Base-by-base conservation (phyloP, 202 grass and related monocot genomes). In the Dendrocalamus latiflorus region DNA sequence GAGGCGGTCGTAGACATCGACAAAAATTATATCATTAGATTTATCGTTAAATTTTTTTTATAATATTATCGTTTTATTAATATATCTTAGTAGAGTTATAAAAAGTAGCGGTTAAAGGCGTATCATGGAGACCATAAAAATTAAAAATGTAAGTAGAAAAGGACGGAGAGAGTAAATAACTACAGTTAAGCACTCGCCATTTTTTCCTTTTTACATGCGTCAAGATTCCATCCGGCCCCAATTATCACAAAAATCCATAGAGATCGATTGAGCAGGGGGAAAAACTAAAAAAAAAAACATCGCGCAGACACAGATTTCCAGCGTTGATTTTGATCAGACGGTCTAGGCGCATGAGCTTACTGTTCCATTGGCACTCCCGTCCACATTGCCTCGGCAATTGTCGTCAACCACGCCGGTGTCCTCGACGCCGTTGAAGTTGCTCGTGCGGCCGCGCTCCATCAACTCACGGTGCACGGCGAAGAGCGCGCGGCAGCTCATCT, bases 401-500 rank as follows among this genome's bases (percentile, higher is more conserved):
- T 51, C 70, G 33, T 72, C 62, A 8, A 17, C 25, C 16, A 36
- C 44, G 69, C 53, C 81, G 72, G 65, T 49, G 45, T 24, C 47
- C 39, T 63, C 65, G 70, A 34, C 44, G 33, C 16, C 55, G 64
- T 51, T 67, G 5, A 28, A 18, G 68, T 60, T 53, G 45, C 65
- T 18, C 6, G 10, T 9, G 33, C 53, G 63, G 36, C 66, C 58
- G 22, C 84, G 62, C 66, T 70, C 72, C 54, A 48, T 45, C 16
- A 83, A 75, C 58, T 85, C 66, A 13, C 62, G 68, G 82, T 87
- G 89, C 20, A 91, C 65, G 24, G 88, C 59, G 37, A 92, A 78
- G 47, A 91, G 75, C 22, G 90, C 89, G 10, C 85, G 92, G 39
- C 48, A 72, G 84, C 71, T 83, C 89, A 90, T 88, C 88, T 90